Percentiles rank a stretch among this genome's conserved stretches.
phyloP scores from a whole-genome alignment of 2,329 filamentous ascomycete species.

The Fusarium keratoplasticum region DNA sequence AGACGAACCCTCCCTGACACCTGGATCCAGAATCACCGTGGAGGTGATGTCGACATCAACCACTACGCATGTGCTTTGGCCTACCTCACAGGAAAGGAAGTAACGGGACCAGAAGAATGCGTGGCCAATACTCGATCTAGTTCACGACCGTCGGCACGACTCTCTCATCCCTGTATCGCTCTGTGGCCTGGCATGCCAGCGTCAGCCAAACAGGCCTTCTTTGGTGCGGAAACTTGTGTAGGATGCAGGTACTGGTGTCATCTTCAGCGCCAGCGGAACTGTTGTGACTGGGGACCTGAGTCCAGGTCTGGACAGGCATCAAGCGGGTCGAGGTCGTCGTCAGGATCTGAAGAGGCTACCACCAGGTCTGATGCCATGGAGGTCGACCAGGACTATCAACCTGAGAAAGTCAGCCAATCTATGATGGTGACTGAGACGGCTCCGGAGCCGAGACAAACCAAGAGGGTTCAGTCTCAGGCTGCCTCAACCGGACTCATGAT shows the following conservation, averaged over 20 bases:
- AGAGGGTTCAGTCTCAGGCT: background rate
- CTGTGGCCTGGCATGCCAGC: conserved; percentile 36
- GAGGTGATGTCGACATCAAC: conserved; percentile 26
- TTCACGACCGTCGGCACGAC: conserved; percentile 20
- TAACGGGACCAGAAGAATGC: conserved; percentile 37
- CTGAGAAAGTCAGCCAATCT: background rate
- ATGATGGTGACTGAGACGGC: background rate
- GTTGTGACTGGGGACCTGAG: conserved; percentile 41
- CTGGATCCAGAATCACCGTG: conserved; percentile 43
- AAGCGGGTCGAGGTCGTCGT: background rate
- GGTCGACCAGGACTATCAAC: background rate
- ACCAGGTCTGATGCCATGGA: conserved; percentile 13
- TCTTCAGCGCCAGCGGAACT: conserved; percentile 38
- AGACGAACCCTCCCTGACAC: conserved; percentile 40
- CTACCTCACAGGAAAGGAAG: conserved; percentile 46
- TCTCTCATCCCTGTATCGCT: conserved; percentile 46
- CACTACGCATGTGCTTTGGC: conserved; percentile 48
- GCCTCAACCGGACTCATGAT: background rate
- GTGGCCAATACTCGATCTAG: conserved; percentile 8
- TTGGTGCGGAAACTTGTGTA: conserved; percentile 41
- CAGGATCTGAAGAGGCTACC: background rate
- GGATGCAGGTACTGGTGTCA: conserved; percentile 47
- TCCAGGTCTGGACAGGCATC: background rate
- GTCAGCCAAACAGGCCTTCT: conserved; percentile 35
- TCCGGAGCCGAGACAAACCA: background rate